Percentiles rank a stretch among this genome's conserved stretches.
Conservation (phyloP, 345 rosid genomes). For the Boechera retrofracta region DNA sequence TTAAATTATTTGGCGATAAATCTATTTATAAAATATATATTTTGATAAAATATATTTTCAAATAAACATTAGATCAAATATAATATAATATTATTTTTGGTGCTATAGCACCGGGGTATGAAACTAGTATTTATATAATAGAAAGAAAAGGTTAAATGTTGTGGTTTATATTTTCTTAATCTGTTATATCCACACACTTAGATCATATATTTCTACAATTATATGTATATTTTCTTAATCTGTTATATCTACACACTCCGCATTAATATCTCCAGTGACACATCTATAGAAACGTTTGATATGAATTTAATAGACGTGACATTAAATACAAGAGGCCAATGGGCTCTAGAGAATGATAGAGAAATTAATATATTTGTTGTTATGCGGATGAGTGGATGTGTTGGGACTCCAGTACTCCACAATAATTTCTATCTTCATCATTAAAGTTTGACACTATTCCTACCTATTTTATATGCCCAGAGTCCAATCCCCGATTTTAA, state of each 20-base stretch:
- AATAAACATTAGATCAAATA: no score
- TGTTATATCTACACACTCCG: neutral
- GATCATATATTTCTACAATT: neutral
- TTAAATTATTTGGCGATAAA: no score
- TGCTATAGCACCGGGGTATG: no score
- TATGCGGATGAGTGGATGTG: slow-evolving; percentile 39
- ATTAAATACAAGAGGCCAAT: slow-evolving; percentile 30
- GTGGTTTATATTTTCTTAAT: slow-evolving; percentile 3
- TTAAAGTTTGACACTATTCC: slow-evolving; percentile 46
- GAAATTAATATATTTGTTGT: slow-evolving; percentile 34
- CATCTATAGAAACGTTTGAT: slow-evolving; percentile 17
- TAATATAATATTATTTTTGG: no score
- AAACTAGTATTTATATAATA: neutral
- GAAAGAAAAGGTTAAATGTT: neutral
- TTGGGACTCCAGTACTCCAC: slow-evolving; percentile 55
- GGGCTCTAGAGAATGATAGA: slow-evolving; percentile 26
- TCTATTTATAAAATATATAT: no score
- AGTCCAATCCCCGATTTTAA: neutral
- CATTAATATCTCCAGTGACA: slow-evolving; percentile 2
- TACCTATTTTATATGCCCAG: slow-evolving; percentile 30
- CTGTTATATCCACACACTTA: neutral
- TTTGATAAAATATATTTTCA: no score
- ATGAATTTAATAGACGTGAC: slow-evolving; percentile 15
- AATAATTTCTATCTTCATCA: slow-evolving; percentile 53
- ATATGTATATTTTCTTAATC: no score